Evolutionary conservation across 495 filamentous ascomycete genomes (phyloP), one percentile per base, ranked within the genome.

Genomic region (Daldinia childiae): DNA sequence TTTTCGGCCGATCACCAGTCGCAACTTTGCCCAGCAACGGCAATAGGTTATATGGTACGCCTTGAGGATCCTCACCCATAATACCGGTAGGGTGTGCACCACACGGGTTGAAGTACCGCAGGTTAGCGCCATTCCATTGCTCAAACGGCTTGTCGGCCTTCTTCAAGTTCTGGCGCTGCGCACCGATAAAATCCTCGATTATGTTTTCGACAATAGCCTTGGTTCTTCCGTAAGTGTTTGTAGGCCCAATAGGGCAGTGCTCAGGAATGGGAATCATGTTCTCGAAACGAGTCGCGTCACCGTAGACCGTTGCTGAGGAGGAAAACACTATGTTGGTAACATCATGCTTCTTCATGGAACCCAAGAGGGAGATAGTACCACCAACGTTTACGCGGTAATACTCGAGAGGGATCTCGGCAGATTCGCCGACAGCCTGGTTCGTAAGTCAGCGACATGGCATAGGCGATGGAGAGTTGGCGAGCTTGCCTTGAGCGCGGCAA

Each of bases 251-350:
- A 48, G 95, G 95, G 87, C 95, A 99, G 76, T 92, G 82, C 83
- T 99, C 95, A 36, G 96, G 95, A 77, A 99, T 99, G 72, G 95
- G 95, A 74, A 99, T 98, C 96, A 99, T 98, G 84, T 96, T 91
- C 73, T 91, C 89, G 82, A 97, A 91, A 79, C 93, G 93, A 55
- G 96, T 99, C 56, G 96, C 95, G 82, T 99, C 95, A 66, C 95
- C 95, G 78, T 99, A 99, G 78, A 99, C 95, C 71, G 95, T 83
- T 21, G 81, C 89, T 0, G 89, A 91, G 32, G 87, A 97, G 58
- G 94, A 97, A 85, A 99, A 99, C 79, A 99, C 95, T 72, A 99
- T 96, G 84, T 97, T 98, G 84, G 87, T 86, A 67, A 98, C 94
- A 84, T 94, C 90, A 83, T 97, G 87, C 77, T 87, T 88, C 74